A percentile compares a stretch with the other conserved stretches of the same genome.
These are phyloP conservation scores for Phytophthora pinifolia DNA, from an alignment of 352 stramenopile genomes.

Conservation along the genomic window DNA sequence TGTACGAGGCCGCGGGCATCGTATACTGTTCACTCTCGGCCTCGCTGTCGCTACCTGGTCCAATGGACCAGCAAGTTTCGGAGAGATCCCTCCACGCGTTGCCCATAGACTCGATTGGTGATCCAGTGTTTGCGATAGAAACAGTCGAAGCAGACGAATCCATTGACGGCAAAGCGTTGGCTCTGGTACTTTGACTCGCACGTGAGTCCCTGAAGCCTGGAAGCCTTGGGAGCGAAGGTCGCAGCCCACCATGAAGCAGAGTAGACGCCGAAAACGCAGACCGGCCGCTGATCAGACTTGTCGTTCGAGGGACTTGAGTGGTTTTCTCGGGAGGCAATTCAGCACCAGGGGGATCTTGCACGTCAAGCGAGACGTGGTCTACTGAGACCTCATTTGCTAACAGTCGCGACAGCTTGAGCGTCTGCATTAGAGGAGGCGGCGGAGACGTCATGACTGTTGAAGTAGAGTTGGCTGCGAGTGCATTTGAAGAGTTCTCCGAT, in stretches of 20 bases:
- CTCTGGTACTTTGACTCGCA: not conserved
- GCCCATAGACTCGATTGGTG: constrained; percentile 1
- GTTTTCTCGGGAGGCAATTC: not conserved
- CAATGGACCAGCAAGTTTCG: constrained; percentile 41
- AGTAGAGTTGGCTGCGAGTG: constrained; percentile 6
- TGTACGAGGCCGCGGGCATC: not conserved
- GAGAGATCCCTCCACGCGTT: constrained; percentile 27
- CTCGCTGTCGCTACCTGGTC: constrained; percentile 30
- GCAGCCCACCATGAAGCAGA: constrained; percentile 10
- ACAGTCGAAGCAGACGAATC: constrained; percentile 9
- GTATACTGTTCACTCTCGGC: constrained; percentile 20
- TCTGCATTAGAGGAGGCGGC: constrained; percentile 15
- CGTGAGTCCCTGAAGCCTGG: constrained; percentile 10
- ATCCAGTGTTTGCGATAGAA: not conserved
- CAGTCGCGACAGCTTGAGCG: constrained; percentile 20
- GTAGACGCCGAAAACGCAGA: constrained; percentile 27
- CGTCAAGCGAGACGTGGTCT: constrained; percentile 12
- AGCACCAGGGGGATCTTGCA: constrained; percentile 6
- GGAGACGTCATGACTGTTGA: constrained; percentile 22
- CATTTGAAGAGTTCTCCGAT: constrained; percentile 5
- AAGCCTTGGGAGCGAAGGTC: constrained; percentile 17
- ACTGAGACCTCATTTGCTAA: not conserved
- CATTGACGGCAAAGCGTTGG: constrained; percentile 4
- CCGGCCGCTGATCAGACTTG: constrained; percentile 14
- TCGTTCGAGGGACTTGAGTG: constrained; percentile 10